A percentile compares a stretch with the other conserved stretches of the same genome.
Evolutionary conservation across 2,329 filamentous ascomycete genomes (phyloP).

Genomic region (Ophiostoma montium): DNA sequence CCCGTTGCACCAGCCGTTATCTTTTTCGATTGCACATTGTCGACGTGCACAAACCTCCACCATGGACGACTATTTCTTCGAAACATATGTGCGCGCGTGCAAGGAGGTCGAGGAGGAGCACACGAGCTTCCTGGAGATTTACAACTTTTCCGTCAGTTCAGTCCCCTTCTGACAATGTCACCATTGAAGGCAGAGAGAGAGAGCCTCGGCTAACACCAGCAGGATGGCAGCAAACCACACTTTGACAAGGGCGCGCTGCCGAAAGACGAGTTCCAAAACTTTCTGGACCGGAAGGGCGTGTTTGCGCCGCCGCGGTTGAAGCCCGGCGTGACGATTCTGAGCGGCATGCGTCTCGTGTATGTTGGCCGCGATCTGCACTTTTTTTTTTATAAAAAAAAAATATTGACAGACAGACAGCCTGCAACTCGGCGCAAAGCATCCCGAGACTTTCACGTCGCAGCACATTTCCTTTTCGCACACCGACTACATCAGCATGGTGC

Average conservation of each 20-base stretch:
- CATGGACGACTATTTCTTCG: conserved; percentile 49
- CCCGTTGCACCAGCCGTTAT: no score
- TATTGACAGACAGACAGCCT: conserved; percentile 24
- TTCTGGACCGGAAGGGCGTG: conserved; percentile 27
- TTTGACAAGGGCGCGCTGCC: conserved; percentile 37
- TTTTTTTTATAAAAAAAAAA: not conserved
- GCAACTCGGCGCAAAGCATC: conserved; percentile 40
- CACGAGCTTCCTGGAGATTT: conserved; percentile 42
- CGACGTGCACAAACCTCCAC: not conserved
- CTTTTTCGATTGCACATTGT: no score
- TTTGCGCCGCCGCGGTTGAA: conserved; percentile 33
- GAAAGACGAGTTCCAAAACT: conserved; percentile 39
- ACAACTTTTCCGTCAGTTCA: conserved; percentile 39
- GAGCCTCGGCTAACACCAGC: not conserved
- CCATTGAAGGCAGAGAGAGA: not conserved
- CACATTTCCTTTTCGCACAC: conserved; percentile 37
- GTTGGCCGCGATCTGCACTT: no score
- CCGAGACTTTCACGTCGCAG: conserved; percentile 42
- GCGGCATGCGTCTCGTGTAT: conserved; percentile 41
- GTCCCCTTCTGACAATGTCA: not conserved
- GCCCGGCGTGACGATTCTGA: conserved; percentile 29
- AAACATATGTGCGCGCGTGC: conserved; percentile 32
- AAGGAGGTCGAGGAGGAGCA: conserved; percentile 31
- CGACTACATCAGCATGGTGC: conserved; percentile 42
- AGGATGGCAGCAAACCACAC: conserved; percentile 37